These are phyloP conservation scores for Xanthoceras sorbifolium DNA, from an alignment of 345 rosid genomes.

Conservation along the genomic window DNA sequence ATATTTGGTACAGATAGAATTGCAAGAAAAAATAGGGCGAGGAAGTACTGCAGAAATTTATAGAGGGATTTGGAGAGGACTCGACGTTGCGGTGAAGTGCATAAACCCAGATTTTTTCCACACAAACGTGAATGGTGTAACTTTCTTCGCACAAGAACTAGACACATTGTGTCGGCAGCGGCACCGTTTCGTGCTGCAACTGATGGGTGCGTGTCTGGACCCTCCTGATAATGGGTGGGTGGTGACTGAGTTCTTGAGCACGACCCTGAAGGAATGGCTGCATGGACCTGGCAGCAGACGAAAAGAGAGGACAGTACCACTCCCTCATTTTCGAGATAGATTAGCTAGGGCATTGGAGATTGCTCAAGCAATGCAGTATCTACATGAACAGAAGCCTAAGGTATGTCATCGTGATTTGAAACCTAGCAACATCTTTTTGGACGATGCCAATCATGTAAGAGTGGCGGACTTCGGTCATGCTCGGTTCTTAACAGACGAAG, in stretches of 20 bases:
- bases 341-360: slow-evolving; percentile 51
- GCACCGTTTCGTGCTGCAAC: slow-evolving; percentile 52
- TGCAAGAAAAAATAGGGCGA: slow-evolving; percentile 43
- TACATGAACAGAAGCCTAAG: slow-evolving; percentile 62
- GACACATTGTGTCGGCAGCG: slow-evolving; percentile 59
- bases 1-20: slow-evolving; percentile 40
- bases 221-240: slow-evolving; percentile 58
- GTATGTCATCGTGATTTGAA: slow-evolving; percentile 69
- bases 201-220: slow-evolving; percentile 59
- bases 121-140: slow-evolving; percentile 32
- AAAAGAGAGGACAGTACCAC: slow-evolving; percentile 33
- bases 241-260: slow-evolving; percentile 47
- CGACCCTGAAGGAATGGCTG: slow-evolving; percentile 60
- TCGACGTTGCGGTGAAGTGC: slow-evolving; percentile 66
- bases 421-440: slow-evolving; percentile 64
- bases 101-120: slow-evolving; percentile 44
- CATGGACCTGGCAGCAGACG: slow-evolving; percentile 42
- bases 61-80: slow-evolving; percentile 55
- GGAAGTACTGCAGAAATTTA: slow-evolving; percentile 62
- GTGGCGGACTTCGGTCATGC: slow-evolving; percentile 75
- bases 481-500: slow-evolving; percentile 43
- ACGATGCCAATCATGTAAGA: slow-evolving; percentile 46
- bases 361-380: slow-evolving; percentile 65
- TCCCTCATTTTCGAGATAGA: slow-evolving; percentile 50
- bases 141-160: slow-evolving; percentile 53